Evolutionary conservation across 257 asterid species (phyloP).

Genomic region (Gynochthodes officinalis): DNA sequence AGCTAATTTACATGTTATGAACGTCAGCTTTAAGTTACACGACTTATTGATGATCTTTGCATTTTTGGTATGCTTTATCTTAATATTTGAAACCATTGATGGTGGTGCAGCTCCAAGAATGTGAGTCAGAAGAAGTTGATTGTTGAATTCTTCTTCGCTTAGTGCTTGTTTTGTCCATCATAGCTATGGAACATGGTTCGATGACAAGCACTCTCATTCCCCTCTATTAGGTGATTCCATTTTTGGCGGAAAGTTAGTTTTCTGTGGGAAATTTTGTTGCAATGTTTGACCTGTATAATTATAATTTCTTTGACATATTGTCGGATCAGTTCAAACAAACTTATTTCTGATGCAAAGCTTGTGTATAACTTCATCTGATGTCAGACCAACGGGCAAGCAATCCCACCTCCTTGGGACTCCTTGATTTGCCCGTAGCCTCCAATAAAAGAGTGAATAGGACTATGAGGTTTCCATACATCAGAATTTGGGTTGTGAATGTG

Average conservation of each 20-base stretch:
- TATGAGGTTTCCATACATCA: too few species aligned
- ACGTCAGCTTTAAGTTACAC: background rate
- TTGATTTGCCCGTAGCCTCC: too few species aligned
- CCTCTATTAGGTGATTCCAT: background rate
- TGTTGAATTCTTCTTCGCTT: background rate
- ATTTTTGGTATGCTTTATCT: background rate
- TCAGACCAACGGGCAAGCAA: too few species aligned
- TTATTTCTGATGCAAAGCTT: slow-evolving; percentile 3
- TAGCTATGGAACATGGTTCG: background rate
- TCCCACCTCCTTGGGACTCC: too few species aligned
- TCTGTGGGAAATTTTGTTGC: background rate
- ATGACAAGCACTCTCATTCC: background rate
- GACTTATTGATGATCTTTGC: background rate
- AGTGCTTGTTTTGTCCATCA: too few species aligned
- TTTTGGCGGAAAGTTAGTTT: background rate
- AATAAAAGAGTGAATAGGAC: too few species aligned
- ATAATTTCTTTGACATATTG: background rate
- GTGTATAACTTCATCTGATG: background rate
- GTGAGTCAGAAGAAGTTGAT: slow-evolving; percentile 22
- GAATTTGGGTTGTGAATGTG: too few species aligned
- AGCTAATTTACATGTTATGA: background rate
- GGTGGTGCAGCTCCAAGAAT: slow-evolving; percentile 71
- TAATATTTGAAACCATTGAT: background rate
- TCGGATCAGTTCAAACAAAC: background rate
- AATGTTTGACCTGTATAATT: background rate